phyloP scores from a whole-genome alignment of 1,284 basidiomycete genomes.

The Ustilago sp. region DNA sequence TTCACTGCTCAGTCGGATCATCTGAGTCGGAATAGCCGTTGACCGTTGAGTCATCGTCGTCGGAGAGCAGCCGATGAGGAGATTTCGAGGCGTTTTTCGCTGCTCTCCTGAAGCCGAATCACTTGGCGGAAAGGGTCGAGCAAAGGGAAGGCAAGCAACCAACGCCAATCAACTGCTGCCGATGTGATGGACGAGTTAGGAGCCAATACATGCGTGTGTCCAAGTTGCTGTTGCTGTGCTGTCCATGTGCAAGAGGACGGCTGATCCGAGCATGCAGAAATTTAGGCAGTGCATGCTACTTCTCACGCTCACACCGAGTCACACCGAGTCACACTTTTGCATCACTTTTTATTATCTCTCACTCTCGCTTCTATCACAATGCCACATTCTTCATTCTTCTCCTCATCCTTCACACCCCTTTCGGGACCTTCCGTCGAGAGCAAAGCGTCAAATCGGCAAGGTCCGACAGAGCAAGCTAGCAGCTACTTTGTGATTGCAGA shows the following conservation, averaged over 20 bases:
- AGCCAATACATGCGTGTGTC: not conserved
- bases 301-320: no score
- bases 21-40: not conserved
- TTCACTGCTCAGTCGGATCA: not conserved
- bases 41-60: not conserved
- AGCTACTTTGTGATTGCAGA: no score
- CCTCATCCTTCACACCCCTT: no score
- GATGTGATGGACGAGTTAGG: not conserved
- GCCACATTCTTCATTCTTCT: not conserved
- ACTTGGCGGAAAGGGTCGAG: not conserved
- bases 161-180: not conserved
- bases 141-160: not conserved
- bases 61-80: conserved; percentile 1
- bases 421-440: no score
- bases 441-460: no score
- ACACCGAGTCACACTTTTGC: not conserved
- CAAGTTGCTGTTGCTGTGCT: not conserved
- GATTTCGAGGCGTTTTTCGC: not conserved
- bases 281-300: no score
- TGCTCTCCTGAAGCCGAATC: not conserved
- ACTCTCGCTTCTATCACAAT: not conserved
- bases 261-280: conserved; percentile 2
- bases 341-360: not conserved
- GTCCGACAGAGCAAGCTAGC: no score
- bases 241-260: not conserved